A percentile compares a stretch with the other conserved stretches of the same genome.
These are phyloP conservation scores for Mortierella sp. DNA, from an alignment of 371 early-diverging fungal species.

Conservation along the genomic window DNA sequence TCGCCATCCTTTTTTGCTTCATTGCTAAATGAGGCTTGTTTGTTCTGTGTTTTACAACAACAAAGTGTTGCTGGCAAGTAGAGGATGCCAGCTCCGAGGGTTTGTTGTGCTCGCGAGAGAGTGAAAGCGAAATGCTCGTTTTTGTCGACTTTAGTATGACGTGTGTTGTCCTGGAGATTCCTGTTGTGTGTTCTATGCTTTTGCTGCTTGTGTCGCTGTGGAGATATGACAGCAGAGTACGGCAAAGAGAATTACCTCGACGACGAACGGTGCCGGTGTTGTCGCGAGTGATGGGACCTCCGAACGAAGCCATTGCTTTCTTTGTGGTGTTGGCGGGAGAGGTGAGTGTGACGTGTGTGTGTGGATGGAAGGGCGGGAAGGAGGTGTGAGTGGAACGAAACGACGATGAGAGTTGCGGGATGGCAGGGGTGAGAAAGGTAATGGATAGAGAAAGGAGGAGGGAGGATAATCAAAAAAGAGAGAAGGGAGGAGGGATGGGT, in stretches of 20 bases:
- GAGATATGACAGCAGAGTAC: neutral
- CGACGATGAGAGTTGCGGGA: neutral
- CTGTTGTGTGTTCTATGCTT: too few species aligned
- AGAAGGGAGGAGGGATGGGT: neutral
- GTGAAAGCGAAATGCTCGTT: neutral
- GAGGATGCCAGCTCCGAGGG: neutral
- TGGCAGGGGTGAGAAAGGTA: neutral
- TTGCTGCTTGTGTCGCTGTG: neutral
- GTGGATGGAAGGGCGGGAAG: neutral
- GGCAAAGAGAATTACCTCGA: slow-evolving; percentile 30
- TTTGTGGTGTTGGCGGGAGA: neutral
- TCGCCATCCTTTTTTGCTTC: neutral
- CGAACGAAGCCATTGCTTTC: slow-evolving; percentile 42
- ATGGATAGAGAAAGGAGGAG: neutral
- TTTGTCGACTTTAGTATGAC: slow-evolving; percentile 7
- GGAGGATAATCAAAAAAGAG: neutral
- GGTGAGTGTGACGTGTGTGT: neutral
- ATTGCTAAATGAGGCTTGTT: neutral
- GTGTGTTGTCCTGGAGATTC: neutral
- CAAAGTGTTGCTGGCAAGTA: neutral
- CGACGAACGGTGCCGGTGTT: slow-evolving; percentile 54
- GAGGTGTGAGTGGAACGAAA: neutral
- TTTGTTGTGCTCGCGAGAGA: neutral
- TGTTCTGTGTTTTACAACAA: neutral
- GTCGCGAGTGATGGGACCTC: slow-evolving; percentile 53